A percentile compares a stretch with the other conserved stretches of the same genome.
Evolutionary conservation across 2,329 filamentous ascomycete genomes (phyloP).

Genomic region (Dothideomycetidae sp.): DNA sequence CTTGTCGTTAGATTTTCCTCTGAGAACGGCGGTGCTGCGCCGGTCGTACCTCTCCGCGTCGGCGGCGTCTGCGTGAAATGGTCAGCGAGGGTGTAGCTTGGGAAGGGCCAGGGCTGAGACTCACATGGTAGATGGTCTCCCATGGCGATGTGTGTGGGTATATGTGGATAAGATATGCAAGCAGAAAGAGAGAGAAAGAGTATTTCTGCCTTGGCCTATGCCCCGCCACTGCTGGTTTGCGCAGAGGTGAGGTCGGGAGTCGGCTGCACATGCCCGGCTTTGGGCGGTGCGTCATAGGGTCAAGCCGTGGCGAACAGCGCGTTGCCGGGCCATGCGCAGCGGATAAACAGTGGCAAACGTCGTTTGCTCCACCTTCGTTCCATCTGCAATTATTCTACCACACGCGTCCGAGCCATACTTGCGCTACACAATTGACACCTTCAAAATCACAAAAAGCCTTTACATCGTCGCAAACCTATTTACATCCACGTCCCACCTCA

Average conservation of each 20-base stretch:
- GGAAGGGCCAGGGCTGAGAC: slow-evolving; percentile 15
- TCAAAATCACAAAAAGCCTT: neutral
- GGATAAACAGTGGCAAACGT: neutral
- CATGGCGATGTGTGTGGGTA: slow-evolving; percentile 23
- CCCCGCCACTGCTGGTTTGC: no score
- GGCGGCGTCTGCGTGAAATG: slow-evolving; percentile 59
- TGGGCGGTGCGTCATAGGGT: neutral
- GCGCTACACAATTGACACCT: no score
- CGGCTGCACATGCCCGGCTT: neutral
- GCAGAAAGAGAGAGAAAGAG: neutral
- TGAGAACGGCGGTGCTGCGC: neutral
- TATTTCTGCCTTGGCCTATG: no score
- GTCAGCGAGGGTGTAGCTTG: slow-evolving; percentile 15
- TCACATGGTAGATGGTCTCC: slow-evolving; percentile 37
- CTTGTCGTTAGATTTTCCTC: slow-evolving; percentile 5
- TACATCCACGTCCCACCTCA: neutral
- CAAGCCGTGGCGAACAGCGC: neutral
- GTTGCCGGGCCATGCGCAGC: neutral
- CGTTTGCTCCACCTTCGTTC: no score
- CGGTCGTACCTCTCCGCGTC: slow-evolving; percentile 79
- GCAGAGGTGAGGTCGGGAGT: no score
- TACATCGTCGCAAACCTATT: neutral
- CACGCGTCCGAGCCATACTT: no score
- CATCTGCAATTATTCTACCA: no score
- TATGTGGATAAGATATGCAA: neutral